Conservation (phyloP, 2,329 filamentous ascomycete genomes). For the Aspergillus japonicus region DNA sequence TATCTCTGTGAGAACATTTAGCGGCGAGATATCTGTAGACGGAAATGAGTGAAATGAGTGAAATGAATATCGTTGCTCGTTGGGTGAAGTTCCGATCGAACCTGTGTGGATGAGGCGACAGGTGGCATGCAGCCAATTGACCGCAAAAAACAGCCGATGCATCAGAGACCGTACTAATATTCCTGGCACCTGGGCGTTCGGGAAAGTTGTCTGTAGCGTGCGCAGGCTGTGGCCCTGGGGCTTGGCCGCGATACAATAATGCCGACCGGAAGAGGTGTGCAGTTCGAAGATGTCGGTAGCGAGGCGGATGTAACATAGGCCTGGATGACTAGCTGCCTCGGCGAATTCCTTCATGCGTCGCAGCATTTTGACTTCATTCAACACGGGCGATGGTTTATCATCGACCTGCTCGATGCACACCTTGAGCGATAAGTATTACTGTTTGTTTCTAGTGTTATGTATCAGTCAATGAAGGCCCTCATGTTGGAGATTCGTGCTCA, state of each 20-base stretch:
- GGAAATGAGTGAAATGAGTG: not conserved
- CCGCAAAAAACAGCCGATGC: not conserved
- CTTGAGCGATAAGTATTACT: conserved; percentile 24
- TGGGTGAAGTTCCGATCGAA: not conserved
- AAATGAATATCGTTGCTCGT: no score
- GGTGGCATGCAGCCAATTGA: conserved; percentile 5
- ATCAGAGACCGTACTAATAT: conserved; percentile 7
- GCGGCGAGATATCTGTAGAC: conserved; percentile 3
- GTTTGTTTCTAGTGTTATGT: conserved; percentile 7
- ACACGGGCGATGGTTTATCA: conserved; percentile 12
- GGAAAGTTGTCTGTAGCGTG: conserved; percentile 21
- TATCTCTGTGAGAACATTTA: conserved; percentile 1
- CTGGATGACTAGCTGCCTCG: conserved; percentile 13
- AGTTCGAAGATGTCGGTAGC: conserved; percentile 18
- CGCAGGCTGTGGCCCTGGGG: conserved; percentile 27
- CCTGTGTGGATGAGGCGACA: conserved; percentile 4
- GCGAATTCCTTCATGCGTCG: conserved; percentile 17
- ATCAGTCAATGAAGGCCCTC: not conserved
- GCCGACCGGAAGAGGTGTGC: conserved; percentile 12
- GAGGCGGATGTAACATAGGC: conserved; percentile 22
- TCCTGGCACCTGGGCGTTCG: conserved; percentile 21
- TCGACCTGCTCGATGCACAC: conserved; percentile 18
- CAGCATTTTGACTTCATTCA: conserved; percentile 26
- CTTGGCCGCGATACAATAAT: conserved; percentile 27
- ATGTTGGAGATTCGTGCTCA: no score